These are phyloP conservation scores for Boletus rubescentipes DNA, from an alignment of 768 basidiomycete species.

Conservation along the genomic window DNA sequence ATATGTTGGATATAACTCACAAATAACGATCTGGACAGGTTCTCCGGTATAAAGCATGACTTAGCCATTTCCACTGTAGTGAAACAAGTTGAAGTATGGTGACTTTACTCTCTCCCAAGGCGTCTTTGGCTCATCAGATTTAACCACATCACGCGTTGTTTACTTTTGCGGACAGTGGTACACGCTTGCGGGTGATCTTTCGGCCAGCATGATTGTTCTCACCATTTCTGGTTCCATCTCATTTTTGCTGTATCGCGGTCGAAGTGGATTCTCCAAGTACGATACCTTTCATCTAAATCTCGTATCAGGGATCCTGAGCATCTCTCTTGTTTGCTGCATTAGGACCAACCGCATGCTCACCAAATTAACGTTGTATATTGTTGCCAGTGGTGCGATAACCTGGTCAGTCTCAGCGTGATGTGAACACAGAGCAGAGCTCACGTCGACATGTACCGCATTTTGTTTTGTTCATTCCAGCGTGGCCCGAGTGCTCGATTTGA, in stretches of 20 bases:
- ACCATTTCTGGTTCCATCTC: slow-evolving; percentile 1
- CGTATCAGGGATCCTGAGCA: background rate
- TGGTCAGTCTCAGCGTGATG: background rate
- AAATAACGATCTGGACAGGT: background rate
- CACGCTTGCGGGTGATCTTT: background rate
- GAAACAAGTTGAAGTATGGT: background rate
- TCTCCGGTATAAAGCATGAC: background rate
- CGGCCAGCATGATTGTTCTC: background rate
- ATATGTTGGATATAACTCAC: background rate
- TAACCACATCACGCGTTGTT: background rate
- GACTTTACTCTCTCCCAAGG: background rate
- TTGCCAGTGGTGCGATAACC: background rate
- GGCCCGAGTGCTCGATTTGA: background rate
- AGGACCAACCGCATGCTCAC: background rate
- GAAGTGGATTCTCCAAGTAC: background rate
- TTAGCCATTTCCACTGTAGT: background rate
- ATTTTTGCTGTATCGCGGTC: background rate
- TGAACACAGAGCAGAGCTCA: background rate
- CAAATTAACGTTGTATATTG: slow-evolving; percentile 1
- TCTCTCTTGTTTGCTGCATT: background rate
- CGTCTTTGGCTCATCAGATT: background rate
- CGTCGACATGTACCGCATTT: background rate
- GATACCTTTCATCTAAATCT: background rate
- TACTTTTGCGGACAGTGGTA: background rate
- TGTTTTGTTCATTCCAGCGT: background rate